Evolutionary conservation across 1,139 yeast species (phyloP).

Genomic region (Kodamaea fungicola): DNA sequence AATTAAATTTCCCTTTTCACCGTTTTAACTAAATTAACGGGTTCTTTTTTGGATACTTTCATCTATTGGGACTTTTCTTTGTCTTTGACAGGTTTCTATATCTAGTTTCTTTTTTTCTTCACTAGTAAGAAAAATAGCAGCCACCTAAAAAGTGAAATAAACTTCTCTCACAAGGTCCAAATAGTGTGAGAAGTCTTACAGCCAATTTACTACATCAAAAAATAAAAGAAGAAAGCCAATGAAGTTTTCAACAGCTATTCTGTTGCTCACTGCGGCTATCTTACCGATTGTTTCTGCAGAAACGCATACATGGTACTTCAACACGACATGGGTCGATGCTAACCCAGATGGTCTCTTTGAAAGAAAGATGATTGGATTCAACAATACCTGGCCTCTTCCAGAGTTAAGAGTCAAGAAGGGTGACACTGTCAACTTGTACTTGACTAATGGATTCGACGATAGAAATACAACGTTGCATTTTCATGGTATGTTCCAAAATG

Average conservation of each 20-base stretch:
- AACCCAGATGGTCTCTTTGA: slow-evolving; percentile 74
- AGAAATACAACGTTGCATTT: slow-evolving; percentile 78
- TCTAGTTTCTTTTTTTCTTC: slow-evolving; percentile 2
- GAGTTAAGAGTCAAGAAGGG: slow-evolving; percentile 65
- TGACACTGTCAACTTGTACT: slow-evolving; percentile 67
- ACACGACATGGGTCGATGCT: slow-evolving; percentile 64
- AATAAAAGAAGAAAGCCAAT: slow-evolving; percentile 8
- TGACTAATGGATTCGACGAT: slow-evolving; percentile 66
- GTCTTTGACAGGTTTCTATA: slow-evolving; percentile 3
- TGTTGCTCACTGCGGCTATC: slow-evolving; percentile 13
- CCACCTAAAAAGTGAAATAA: slow-evolving; percentile 1
- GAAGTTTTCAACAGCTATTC: slow-evolving; percentile 16
- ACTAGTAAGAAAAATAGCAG: slow-evolving; percentile 1
- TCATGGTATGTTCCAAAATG: slow-evolving; percentile 88
- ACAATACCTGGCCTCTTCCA: slow-evolving; percentile 86
- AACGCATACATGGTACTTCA: slow-evolving; percentile 68
- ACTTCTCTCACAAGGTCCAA: slow-evolving; percentile 8
- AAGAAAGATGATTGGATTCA: slow-evolving; percentile 73
- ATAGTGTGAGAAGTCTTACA: slow-evolving; percentile 7
- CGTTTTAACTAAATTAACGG: not conserved
- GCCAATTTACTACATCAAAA: slow-evolving; percentile 6
- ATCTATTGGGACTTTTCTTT: slow-evolving; percentile 2
- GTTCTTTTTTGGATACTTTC: not conserved
- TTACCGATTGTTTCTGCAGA: slow-evolving; percentile 35
- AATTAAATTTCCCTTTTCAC: slow-evolving; percentile 7